Evolutionary conservation across 352 stramenopile genomes (phyloP), one percentile per base, ranked within the genome.

Genomic region (Globisporangium okanoganense): DNA sequence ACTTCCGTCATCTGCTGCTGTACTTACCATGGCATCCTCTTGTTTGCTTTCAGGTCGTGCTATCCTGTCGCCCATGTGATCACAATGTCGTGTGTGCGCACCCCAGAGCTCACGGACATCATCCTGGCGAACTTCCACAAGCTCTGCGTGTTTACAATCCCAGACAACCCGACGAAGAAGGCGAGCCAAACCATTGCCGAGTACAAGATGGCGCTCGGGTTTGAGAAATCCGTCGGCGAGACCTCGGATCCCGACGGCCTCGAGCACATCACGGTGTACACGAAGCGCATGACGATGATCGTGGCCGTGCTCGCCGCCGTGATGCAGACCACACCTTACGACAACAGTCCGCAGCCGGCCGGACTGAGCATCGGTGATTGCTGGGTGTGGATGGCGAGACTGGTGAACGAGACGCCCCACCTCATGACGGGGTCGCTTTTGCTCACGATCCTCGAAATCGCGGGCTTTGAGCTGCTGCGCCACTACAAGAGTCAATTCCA

Each of bases 211-310:
- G 71, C 78, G 12, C 64, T 90, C 18, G 81, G 81, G 1, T 90
- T 92, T 43, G 79, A 92, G 43, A 73, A 77, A 22, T 76, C 81
- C 0, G 71, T 92, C 0, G 79, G 76, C 5, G 77, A 90, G 40
- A 85, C 71, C 25, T 82, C 69, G 0, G 76, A 87, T 43, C 73
- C 71, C 0, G 78, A 88, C 45, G 68, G 70, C 1, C 67, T 92
- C 1, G 83, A 92, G 65, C 83, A 92, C 62, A 67, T 92, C 10
- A 90, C 83, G 3, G 83, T 86, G 51, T 92, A 90, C 62, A 73
- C 83, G 16, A 83, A 85, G 64, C 83, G 83, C 56, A 92, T 92
- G 78, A 92, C 75, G 2, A 91, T 91, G 83, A 65, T 90, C 55
- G 62, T 77, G 1, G 81, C 83, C 2, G 78, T 90, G 24, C 69